Evolutionary conservation across 352 stramenopile genomes (phyloP), one percentile per base, ranked within the genome.

Genomic region (Halophytophthora batemanensis): DNA sequence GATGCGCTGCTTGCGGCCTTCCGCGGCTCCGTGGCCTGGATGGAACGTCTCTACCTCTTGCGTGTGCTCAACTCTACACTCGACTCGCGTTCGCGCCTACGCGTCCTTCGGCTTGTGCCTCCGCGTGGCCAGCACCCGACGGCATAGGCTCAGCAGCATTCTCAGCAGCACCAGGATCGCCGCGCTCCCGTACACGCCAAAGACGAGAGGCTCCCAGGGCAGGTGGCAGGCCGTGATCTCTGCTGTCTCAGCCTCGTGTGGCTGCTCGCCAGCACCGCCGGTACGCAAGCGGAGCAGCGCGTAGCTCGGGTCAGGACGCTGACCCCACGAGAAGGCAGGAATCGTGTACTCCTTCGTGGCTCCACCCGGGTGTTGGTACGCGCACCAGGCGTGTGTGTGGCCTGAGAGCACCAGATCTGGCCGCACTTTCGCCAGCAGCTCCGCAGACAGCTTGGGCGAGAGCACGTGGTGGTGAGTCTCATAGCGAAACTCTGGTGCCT

Each of bases 301-400:
- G 50, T 92, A 92, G 72, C 74, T 88, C 38, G 82, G 82, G 34
- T 93, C 77, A 0, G 82, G 82, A 8, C 82, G 82, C 66, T 90
- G 78, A 4, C 79, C 76, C 82, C 82, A 93, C 33, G 82, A 79
- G 47, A 93, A 89, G n/a, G 82, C 56, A 5, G 82, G 77, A 3
- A 89, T 48, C 4, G 82, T 93, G 48, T 74, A 87, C 70, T 93
- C 82, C 53, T 48, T 55, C 18, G 57, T 50, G 5, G 46, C 15
- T n/a, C 42, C 43, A 1, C 44, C 28, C 6, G 38, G 25, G 50
- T 88, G 79, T 2, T 68, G 31, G 29, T 74, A 82, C 37, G 45
- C 56, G 59, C 82, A 93, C 67, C 69, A 87, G 3, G 79, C 76
- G 52, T 93, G 82, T 6, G 79, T 93, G 46, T 90, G 82, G 6